These are phyloP conservation scores for Hysterangium stoloniferum DNA, from an alignment of 768 basidiomycete genomes.

Conservation along the genomic window DNA sequence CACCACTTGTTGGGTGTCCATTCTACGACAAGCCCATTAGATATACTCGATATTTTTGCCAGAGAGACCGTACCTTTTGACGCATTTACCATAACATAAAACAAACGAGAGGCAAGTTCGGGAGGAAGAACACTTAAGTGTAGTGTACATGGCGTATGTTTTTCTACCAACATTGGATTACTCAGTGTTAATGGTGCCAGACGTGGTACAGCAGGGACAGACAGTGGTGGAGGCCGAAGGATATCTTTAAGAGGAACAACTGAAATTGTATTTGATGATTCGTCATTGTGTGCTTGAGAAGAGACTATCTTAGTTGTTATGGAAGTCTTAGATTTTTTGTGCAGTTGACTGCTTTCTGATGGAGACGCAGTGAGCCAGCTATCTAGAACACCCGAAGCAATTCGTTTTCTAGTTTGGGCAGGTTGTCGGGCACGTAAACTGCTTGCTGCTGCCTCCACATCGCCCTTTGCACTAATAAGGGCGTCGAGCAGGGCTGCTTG, in stretches of 20 bases:
- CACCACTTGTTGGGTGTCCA: conserved; percentile 82
- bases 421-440: conserved; percentile 12
- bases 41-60: not conserved
- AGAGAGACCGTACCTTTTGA: conserved; percentile 28
- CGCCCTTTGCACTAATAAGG: conserved; percentile 47
- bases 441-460: conserved; percentile 39
- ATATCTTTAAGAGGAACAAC: conserved; percentile 45
- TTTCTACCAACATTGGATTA: conserved; percentile 53
- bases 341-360: conserved; percentile 16
- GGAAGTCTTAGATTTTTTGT: conserved; percentile 13
- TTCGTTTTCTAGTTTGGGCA: conserved; percentile 35
- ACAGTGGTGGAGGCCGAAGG: conserved; percentile 41
- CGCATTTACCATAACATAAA: conserved; percentile 60
- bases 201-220: conserved; percentile 28
- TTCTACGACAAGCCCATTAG: not conserved
- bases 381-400: conserved; percentile 31
- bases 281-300: not conserved
- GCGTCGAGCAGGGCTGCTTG: conserved; percentile 47
- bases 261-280: conserved; percentile 17
- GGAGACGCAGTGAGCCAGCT: conserved; percentile 42
- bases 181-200: conserved; percentile 56
- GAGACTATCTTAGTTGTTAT: not conserved
- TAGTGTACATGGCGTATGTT: conserved; percentile 69
- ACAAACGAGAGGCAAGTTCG: conserved; percentile 67
- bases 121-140: conserved; percentile 63